These are phyloP conservation scores for Ophiostoma pallidulum DNA, from an alignment of 2,329 filamentous ascomycete species.

Conservation along the genomic window DNA sequence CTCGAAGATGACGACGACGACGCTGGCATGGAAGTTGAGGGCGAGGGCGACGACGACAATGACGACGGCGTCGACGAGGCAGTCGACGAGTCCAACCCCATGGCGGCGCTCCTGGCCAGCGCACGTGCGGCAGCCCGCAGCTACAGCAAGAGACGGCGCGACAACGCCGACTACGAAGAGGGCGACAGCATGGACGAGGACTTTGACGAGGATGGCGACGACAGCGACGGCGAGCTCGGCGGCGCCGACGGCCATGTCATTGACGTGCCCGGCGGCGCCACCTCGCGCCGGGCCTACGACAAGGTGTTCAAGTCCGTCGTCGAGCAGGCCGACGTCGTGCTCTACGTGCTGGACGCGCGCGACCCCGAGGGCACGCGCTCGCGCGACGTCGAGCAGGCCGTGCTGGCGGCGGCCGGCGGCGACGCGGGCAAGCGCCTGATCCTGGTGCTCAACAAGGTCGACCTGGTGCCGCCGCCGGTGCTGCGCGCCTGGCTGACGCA, in stretches of 20 bases:
- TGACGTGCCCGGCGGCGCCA: conserved; percentile 42
- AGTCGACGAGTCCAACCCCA: conserved; percentile 67
- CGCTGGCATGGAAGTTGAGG: conserved; percentile 45
- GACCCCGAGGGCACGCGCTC: conserved; percentile 88
- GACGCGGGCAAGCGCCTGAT: conserved; percentile 65
- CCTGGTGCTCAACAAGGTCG: conserved; percentile 90
- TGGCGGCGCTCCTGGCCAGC: conserved; percentile 83
- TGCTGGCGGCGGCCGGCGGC: conserved; percentile 68
- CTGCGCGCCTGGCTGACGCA: conserved; percentile 78
- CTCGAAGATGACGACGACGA: conserved; percentile 36
- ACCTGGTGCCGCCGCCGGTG: conserved; percentile 72
- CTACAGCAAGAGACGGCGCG: conserved; percentile 57
- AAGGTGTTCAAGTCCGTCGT: conserved; percentile 94
- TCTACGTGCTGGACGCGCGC: conserved; percentile 87
- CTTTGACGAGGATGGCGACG: conserved; percentile 39
- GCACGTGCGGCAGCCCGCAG: conserved; percentile 67
- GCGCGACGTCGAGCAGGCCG: conserved; percentile 77
- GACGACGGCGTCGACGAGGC: conserved; percentile 43
- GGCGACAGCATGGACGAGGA: conserved; percentile 31
- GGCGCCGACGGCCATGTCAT: conserved; percentile 40
- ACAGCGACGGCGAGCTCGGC: conserved; percentile 41
- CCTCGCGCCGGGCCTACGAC: conserved; percentile 80
- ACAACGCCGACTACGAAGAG: conserved; percentile 50
- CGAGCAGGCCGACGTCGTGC: conserved; percentile 77
- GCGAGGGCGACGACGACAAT: conserved; percentile 41